Evolutionary conservation across 2,329 filamentous ascomycete species (phyloP), one percentile per base, ranked within the genome.

Genomic region (Cladosporium sphaerospermum): DNA sequence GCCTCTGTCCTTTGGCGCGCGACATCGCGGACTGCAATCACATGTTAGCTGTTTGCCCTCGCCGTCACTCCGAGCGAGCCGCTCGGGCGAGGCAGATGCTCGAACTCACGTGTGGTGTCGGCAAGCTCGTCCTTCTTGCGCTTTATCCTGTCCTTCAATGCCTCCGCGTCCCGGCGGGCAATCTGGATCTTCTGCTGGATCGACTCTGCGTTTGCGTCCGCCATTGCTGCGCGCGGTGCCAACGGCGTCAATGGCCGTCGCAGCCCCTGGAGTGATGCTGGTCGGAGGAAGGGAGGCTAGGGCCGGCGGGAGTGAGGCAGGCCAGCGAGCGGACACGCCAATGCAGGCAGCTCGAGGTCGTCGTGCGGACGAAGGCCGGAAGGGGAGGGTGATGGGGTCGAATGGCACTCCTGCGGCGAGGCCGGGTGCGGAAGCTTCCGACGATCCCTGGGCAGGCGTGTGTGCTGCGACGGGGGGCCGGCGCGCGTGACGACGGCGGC

Each of bases 111-210:
- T 69, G 91, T 95, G 60, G 91, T 95, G 75, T 99, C 93, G 71
- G 92, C 92, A 65, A 99, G 83, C 77, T 97, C 93, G 82, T 99
- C 93, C 87, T 97, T 97, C 84, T 95, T 96, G 76, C 91, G 85
- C 86, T 96, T 97, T 83, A 97, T 97, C 74, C 89, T 86, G 73
- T 97, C 92, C 81, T 97, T 97, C 65, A 97, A 79, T 51, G 88
- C 91, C 79, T 97, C 93, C 66, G 93, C 93, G 81, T 99, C 93
- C 78, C 93, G 89, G 74, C 93, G 85, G 71, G 93, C 92, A 76
- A 91, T 87, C 81, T 97, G 92, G 84, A 96, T 95, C 73, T 73
- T 75, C 68, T 76, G 74, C 69, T 77, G 75, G 57, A 77, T 74
- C 45, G 72, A 74, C 61, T 77, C 75, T 59, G 74, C 72, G 61